Conservation (phyloP, 352 stramenopile species). For the Pythium dissotocum region DNA sequence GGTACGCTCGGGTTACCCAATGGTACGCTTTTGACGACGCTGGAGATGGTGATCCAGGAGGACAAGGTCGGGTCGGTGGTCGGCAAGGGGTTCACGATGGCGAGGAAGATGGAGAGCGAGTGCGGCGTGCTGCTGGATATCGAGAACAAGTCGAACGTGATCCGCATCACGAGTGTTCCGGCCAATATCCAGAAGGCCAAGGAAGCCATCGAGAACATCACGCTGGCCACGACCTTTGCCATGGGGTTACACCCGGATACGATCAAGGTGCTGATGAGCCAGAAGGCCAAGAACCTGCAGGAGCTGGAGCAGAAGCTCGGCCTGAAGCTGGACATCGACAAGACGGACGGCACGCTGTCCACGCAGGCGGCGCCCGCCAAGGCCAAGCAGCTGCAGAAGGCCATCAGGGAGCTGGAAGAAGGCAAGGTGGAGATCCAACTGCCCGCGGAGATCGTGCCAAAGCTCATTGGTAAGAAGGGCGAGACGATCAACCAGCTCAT, state of each 20-base stretch:
- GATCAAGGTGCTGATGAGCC: conserved; percentile 75
- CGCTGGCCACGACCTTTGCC: conserved; percentile 58
- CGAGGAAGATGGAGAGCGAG: conserved; percentile 60
- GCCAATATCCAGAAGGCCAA: conserved; percentile 44
- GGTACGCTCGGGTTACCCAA: conserved; percentile 32
- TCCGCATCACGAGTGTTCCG: conserved; percentile 57
- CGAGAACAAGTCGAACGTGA: conserved; percentile 51
- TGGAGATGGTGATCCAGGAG: conserved; percentile 55
- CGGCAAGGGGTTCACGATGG: conserved; percentile 58
- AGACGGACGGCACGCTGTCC: conserved; percentile 63
- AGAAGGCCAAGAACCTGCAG: conserved; percentile 73
- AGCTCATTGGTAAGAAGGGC: conserved; percentile 85
- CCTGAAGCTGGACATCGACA: conserved; percentile 74
- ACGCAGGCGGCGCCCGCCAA: conserved; percentile 53
- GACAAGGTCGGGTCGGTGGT: conserved; percentile 71
- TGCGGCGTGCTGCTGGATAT: conserved; percentile 65
- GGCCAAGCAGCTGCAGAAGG: conserved; percentile 49
- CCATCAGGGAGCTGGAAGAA: conserved; percentile 54
- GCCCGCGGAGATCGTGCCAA: conserved; percentile 73
- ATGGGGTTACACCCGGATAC: conserved; percentile 79
- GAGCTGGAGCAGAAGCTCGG: conserved; percentile 57
- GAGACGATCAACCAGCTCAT: conserved; percentile 86
- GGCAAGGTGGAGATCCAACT: conserved; percentile 61
- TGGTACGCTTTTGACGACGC: conserved; percentile 41
- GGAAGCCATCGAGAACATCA: conserved; percentile 65